Evolutionary conservation across 768 basidiomycete genomes (phyloP).

Genomic region (Rhodosporidiobolus odoratus): DNA sequence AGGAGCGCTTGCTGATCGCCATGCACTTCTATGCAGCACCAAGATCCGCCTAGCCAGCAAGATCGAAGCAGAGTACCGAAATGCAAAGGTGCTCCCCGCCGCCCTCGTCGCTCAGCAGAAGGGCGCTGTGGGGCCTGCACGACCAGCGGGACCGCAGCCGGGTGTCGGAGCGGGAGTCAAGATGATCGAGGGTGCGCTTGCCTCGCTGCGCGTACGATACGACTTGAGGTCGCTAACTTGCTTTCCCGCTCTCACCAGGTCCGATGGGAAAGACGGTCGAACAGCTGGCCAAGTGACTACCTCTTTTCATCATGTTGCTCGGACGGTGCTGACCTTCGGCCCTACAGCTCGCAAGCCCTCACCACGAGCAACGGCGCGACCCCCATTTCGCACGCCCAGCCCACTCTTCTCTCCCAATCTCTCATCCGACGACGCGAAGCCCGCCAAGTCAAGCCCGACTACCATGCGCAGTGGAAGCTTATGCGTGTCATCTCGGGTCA

Average conservation of each 20-base stretch:
- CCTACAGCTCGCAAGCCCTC: slow-evolving; percentile 31
- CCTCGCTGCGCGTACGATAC: neutral
- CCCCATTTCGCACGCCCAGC: slow-evolving; percentile 36
- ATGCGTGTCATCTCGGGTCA: slow-evolving; percentile 95
- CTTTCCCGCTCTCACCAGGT: slow-evolving; percentile 4
- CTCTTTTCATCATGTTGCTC: neutral
- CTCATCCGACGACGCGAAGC: slow-evolving; percentile 88
- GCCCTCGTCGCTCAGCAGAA: slow-evolving; percentile 75
- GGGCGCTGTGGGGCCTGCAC: slow-evolving; percentile 65
- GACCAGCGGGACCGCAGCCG: slow-evolving; percentile 50
- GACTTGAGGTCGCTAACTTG: slow-evolving; percentile 56
- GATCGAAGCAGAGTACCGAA: slow-evolving; percentile 80
- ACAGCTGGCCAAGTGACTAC: slow-evolving; percentile 11
- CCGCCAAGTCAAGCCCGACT: slow-evolving; percentile 87
- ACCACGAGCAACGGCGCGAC: slow-evolving; percentile 16
- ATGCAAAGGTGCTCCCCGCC: slow-evolving; percentile 76
- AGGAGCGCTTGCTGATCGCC: neutral
- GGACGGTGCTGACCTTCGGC: neutral
- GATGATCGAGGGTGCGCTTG: slow-evolving; percentile 37
- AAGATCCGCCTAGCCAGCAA: slow-evolving; percentile 64
- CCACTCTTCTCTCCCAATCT: slow-evolving; percentile 67
- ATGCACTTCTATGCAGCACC: neutral
- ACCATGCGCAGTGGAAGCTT: slow-evolving; percentile 94
- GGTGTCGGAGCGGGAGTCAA: slow-evolving; percentile 20
- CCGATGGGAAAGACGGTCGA: slow-evolving; percentile 34